phyloP scores from a whole-genome alignment of 2,329 filamentous ascomycete genomes.

The Bipolaris oryzae region DNA sequence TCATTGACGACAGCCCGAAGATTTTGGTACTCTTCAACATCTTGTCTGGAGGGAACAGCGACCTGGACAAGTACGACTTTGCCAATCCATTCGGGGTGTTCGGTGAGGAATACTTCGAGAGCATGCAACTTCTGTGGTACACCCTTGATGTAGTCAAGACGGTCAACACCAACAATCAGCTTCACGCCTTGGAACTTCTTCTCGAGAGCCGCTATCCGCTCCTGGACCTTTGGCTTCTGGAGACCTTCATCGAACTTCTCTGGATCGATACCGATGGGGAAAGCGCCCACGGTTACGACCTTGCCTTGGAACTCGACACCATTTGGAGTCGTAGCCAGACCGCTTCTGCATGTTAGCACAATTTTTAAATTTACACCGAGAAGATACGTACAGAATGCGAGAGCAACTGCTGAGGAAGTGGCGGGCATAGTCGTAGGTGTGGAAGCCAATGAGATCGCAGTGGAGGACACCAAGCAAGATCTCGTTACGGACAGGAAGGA shows the following conservation, averaged over 20 bases:
- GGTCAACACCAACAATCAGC: conserved; percentile 94
- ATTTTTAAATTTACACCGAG: background rate
- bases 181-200: conserved; percentile 96
- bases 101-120: conserved; percentile 93
- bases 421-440: conserved; percentile 98
- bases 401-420: conserved; percentile 97
- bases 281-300: conserved; percentile 89
- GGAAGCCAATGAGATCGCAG: conserved; percentile 95
- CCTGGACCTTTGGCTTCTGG: conserved; percentile 82
- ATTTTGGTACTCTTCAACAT: conserved; percentile 98
- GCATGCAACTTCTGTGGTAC: conserved; percentile 97
- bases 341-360: conserved; percentile 47
- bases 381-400: conserved; percentile 73
- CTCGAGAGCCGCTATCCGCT: conserved; percentile 81
- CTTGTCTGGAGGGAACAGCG: conserved; percentile 90
- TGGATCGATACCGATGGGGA: conserved; percentile 96
- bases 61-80: conserved; percentile 97
- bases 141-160: conserved; percentile 98
- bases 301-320: conserved; percentile 89
- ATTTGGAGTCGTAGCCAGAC: conserved; percentile 82
- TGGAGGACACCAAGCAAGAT: conserved; percentile 86
- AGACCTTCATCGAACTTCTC: conserved; percentile 94
- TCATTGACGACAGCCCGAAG: conserved; percentile 95
- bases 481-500: conserved; percentile 88
- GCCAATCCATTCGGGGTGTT: conserved; percentile 97